phyloP scores from a whole-genome alignment of 2,329 filamentous ascomycete genomes.

The Ophiostoma ips region DNA sequence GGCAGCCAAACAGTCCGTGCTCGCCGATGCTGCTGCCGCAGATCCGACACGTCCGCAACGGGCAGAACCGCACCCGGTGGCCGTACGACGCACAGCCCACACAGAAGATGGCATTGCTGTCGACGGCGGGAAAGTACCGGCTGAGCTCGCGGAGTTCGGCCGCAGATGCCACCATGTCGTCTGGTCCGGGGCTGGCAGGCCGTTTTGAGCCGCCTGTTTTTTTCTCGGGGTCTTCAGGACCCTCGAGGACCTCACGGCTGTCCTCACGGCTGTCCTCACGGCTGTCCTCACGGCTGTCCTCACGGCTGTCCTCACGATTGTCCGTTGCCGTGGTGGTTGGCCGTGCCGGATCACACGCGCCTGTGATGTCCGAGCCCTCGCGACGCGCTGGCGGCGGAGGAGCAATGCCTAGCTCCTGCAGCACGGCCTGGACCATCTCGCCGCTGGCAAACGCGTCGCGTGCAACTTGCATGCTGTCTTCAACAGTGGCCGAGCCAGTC shows the following conservation, averaged over 20 bases:
- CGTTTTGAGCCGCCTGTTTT: not conserved
- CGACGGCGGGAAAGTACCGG: slow-evolving; percentile 38
- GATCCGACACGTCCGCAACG: slow-evolving; percentile 31
- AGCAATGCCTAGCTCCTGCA: not conserved
- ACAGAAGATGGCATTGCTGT: slow-evolving; percentile 31
- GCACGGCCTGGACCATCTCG: not conserved
- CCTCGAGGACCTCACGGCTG: not conserved
- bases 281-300: not conserved
- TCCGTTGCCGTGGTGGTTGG: not conserved
- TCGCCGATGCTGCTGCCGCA: slow-evolving; percentile 26
- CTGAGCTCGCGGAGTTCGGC: slow-evolving; percentile 20
- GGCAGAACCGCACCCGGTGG: slow-evolving; percentile 33
- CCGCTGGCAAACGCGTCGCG: not conserved
- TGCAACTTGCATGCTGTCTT: not conserved
- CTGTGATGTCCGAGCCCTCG: no score
- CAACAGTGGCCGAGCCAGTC: not conserved
- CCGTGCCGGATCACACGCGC: not conserved
- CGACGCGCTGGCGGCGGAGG: not conserved
- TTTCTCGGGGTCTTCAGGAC: not conserved
- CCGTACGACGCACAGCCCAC: slow-evolving; percentile 35
- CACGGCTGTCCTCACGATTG: not conserved
- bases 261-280: not conserved
- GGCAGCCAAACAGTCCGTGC: slow-evolving; percentile 39
- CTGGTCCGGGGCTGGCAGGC: not conserved
- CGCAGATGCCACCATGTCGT: not conserved